Percentiles rank a stretch among this genome's conserved stretches.
Conservation (phyloP, 805 yeast genomes). For the Jamesozyma lodderae region DNA sequence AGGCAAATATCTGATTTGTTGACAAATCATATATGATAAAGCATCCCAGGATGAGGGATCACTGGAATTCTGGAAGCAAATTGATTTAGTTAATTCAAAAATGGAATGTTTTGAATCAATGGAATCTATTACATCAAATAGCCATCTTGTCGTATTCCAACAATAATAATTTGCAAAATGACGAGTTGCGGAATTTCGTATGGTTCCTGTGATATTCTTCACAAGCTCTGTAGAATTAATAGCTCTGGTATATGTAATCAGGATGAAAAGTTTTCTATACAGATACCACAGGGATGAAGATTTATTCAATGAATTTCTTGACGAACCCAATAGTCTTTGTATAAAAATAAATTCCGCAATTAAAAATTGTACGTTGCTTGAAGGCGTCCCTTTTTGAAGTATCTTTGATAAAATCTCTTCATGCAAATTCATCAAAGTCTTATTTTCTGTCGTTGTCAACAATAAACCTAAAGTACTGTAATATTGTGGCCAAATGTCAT, state of each 20-base stretch:
- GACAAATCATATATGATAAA: slow-evolving; percentile 15
- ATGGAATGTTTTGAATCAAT: slow-evolving; percentile 6
- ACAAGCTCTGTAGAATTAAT: slow-evolving; percentile 7
- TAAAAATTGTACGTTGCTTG: slow-evolving; percentile 7
- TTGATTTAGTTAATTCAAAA: slow-evolving; percentile 13
- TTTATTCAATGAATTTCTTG: slow-evolving; percentile 30
- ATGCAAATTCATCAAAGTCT: slow-evolving; percentile 28
- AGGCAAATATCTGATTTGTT: not conserved
- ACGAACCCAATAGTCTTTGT: slow-evolving; percentile 26
- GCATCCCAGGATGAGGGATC: slow-evolving; percentile 34
- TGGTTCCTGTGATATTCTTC: not conserved
- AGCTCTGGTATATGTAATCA: not conserved
- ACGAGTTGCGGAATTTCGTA: slow-evolving; percentile 21
- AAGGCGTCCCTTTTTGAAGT: not conserved
- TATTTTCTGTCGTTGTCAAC: slow-evolving; percentile 32
- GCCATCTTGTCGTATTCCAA: slow-evolving; percentile 33
- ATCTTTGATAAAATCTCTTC: slow-evolving; percentile 16
- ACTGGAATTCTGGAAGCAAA: slow-evolving; percentile 19
- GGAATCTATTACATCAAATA: slow-evolving; percentile 17
- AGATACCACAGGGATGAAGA: slow-evolving; percentile 34
- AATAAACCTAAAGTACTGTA: slow-evolving; percentile 29
- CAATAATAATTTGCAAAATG: slow-evolving; percentile 35
- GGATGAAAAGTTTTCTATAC: slow-evolving; percentile 25
- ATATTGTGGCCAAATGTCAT: slow-evolving; percentile 7
- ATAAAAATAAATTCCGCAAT: slow-evolving; percentile 12